phyloP scores from a whole-genome alignment of 2,329 filamentous ascomycete species.

The Fusarium chuoi region DNA sequence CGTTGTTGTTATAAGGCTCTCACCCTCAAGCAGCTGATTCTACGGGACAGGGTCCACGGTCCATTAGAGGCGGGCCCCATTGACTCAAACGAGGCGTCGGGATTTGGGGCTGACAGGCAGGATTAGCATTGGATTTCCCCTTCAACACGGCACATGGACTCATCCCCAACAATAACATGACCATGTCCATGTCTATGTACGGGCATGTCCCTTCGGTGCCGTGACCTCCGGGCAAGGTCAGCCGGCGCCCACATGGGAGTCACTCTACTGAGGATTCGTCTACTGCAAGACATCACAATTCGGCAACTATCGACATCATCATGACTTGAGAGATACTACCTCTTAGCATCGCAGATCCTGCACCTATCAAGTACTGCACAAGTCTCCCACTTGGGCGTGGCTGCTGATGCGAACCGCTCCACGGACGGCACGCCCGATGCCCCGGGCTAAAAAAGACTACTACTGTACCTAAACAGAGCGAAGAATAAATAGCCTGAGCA shows the following conservation, averaged over 20 bases:
- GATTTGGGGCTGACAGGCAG: slow-evolving; percentile 18
- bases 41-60: slow-evolving; percentile 18
- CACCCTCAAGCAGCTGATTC: slow-evolving; percentile 5
- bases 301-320: slow-evolving; percentile 19
- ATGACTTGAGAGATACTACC: slow-evolving; percentile 19
- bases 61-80: slow-evolving; percentile 21
- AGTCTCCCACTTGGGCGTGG: slow-evolving; percentile 14
- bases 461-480: background rate
- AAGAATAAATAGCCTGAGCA: background rate
- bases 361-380: slow-evolving; percentile 7
- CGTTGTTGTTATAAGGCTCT: slow-evolving; percentile 33
- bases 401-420: slow-evolving; percentile 19
- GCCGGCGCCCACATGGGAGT: slow-evolving; percentile 36
- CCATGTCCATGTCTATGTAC: slow-evolving; percentile 17
- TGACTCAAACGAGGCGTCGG: slow-evolving; percentile 12
- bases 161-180: background rate
- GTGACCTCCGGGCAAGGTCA: slow-evolving; percentile 41
- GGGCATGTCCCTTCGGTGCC: slow-evolving; percentile 15
- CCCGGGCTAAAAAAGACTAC: background rate
- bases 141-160: slow-evolving; percentile 21
- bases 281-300: slow-evolving; percentile 11
- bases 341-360: background rate
- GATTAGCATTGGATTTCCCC: background rate
- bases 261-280: background rate
- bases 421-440: slow-evolving; percentile 23